Conservation (phyloP, 768 basidiomycete genomes). For the Neoboletus brunneissimus region DNA sequence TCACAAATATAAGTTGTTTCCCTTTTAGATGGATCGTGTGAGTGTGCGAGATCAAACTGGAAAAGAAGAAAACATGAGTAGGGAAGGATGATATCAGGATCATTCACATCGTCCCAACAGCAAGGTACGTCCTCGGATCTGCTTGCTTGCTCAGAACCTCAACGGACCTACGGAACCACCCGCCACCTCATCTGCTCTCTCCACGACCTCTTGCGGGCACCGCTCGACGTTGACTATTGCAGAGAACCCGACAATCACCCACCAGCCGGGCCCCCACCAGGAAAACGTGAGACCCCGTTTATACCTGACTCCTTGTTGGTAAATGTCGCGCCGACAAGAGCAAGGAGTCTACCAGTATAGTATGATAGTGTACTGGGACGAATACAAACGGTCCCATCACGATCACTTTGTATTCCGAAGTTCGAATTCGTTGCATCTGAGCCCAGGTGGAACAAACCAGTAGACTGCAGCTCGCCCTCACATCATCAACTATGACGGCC, state of each 20-base stretch:
- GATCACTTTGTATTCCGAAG: not conserved
- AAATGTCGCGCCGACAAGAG: not conserved
- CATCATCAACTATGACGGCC: not conserved
- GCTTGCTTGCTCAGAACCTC: not conserved
- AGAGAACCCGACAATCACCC: not conserved
- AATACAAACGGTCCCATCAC: not conserved
- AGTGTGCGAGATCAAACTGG: not conserved
- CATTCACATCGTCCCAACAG: not conserved
- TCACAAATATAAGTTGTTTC: not conserved
- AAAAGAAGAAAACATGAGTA: not conserved
- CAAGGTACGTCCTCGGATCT: no score
- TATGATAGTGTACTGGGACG: no score
- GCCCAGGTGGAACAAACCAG: no score
- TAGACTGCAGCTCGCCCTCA: no score
- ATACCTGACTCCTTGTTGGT: not conserved
- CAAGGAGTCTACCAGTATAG: not conserved
- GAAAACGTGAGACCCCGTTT: not conserved
- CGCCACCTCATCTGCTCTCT: conserved; percentile 6
- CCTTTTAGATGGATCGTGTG: not conserved
- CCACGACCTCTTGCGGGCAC: not conserved
- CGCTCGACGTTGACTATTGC: not conserved
- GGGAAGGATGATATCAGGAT: not conserved
- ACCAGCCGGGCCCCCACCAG: not conserved
- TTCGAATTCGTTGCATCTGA: not conserved
- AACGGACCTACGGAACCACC: conserved; percentile 11